Conservation (phyloP, 2,329 filamentous ascomycete genomes). For the Fusarium irregulare region DNA sequence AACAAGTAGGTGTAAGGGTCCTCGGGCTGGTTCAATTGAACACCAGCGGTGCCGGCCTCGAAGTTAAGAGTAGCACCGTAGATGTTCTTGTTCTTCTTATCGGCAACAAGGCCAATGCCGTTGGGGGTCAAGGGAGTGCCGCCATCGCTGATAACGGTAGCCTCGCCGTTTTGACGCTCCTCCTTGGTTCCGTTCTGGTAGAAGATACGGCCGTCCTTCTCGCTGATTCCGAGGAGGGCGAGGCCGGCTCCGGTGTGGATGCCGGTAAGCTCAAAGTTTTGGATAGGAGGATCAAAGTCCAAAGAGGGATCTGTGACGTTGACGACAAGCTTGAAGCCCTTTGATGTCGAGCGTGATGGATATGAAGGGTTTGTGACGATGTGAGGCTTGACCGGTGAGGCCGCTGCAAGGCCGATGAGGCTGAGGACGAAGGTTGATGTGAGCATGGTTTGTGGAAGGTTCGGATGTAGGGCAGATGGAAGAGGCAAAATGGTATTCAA, state of each 20-base stretch:
- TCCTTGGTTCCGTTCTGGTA: constrained; percentile 62
- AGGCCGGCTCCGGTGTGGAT: constrained; percentile 58
- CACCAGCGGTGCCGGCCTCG: constrained; percentile 52
- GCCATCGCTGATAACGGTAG: constrained; percentile 55
- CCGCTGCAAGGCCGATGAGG: constrained; percentile 43
- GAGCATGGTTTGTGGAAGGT: constrained; percentile 36
- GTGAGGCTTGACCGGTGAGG: constrained; percentile 38
- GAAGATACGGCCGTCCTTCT: constrained; percentile 51
- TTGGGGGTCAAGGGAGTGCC: constrained; percentile 54
- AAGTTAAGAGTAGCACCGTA: constrained; percentile 46
- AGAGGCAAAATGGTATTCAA: not conserved
- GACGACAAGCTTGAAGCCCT: constrained; percentile 57
- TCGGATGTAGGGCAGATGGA: not conserved
- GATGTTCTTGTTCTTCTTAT: constrained; percentile 50
- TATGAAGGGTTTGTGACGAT: constrained; percentile 28
- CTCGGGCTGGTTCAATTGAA: constrained; percentile 47
- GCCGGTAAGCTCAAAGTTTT: constrained; percentile 54
- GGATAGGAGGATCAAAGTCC: constrained; percentile 56
- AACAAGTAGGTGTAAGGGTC: constrained; percentile 46
- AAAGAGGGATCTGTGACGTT: constrained; percentile 56
- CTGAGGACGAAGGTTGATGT: constrained; percentile 40
- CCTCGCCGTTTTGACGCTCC: constrained; percentile 47
- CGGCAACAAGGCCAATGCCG: constrained; percentile 49
- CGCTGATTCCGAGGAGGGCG: constrained; percentile 53
- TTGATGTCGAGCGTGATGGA: constrained; percentile 33